phyloP scores from a whole-genome alignment of 1,284 basidiomycete species.

The Lentinula novae-zelandiae region DNA sequence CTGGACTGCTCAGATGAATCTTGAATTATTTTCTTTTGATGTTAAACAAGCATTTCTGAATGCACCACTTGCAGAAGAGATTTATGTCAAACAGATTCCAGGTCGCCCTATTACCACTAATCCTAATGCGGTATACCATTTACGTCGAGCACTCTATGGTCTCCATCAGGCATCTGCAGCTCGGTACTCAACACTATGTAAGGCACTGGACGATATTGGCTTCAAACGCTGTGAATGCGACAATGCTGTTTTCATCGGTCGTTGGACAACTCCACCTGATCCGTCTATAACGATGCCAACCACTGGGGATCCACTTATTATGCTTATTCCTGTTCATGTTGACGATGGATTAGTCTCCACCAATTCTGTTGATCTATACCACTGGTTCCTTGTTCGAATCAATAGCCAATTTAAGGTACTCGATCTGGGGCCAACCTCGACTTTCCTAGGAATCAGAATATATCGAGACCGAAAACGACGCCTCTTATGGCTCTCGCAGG shows the following conservation, averaged over 20 bases:
- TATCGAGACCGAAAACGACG: not conserved
- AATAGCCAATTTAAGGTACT: not conserved
- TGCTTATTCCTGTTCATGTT: not conserved
- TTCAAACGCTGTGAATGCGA: constrained; percentile 17
- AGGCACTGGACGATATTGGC: no score
- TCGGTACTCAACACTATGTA: no score
- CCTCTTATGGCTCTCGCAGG: constrained; percentile 5
- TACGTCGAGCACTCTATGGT: no score
- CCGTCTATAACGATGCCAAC: not conserved
- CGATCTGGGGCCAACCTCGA: not conserved
- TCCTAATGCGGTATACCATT: no score
- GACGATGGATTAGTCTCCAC: constrained; percentile 6
- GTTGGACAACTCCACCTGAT: not conserved
- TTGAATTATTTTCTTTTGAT: no score
- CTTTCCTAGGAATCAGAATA: constrained; percentile 4
- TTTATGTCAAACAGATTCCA: no score
- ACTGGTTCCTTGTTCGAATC: not conserved
- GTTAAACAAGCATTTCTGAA: no score
- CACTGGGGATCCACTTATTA: not conserved
- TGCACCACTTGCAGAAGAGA: no score
- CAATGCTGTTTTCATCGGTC: constrained; percentile 18
- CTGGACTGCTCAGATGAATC: no score
- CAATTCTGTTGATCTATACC: not conserved
- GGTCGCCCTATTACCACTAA: no score
- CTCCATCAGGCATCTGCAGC: no score